Evolutionary conservation across 805 yeast species (phyloP).

Genomic region (Yarrowia bubula): DNA sequence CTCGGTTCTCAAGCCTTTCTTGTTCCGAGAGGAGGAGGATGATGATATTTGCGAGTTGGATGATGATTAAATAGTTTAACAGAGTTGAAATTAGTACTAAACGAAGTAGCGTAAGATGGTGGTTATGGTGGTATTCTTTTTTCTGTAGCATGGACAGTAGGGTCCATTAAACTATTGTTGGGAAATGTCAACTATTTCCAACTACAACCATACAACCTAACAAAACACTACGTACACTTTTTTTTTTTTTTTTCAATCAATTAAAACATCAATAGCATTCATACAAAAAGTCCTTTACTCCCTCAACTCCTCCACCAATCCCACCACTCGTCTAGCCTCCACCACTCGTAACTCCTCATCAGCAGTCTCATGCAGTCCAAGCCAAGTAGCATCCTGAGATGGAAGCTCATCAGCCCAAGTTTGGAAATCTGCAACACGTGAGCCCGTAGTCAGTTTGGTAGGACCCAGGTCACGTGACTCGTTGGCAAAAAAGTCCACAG

Average conservation of each 20-base stretch:
- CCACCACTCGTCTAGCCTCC: conserved; percentile 9
- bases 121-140: no score
- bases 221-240: no score
- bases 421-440: not conserved
- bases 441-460: not conserved
- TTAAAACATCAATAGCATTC: not conserved
- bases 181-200: no score
- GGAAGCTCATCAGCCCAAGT: conserved; percentile 6
- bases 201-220: not conserved
- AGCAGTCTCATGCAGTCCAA: conserved; percentile 6
- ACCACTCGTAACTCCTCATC: conserved; percentile 4
- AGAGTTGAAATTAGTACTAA: not conserved
- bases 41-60: conserved; percentile 28
- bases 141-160: no score
- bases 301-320: conserved; percentile 20
- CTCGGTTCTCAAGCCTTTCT: conserved; percentile 39
- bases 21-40: conserved; percentile 36
- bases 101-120: no score
- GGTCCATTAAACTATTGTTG: no score
- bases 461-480: not conserved
- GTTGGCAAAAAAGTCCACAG: not conserved
- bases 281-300: not conserved
- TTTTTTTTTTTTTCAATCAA: not conserved
- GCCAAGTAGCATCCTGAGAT: conserved; percentile 19
- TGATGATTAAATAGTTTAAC: not conserved